Percentiles rank a stretch among this genome's conserved stretches.
These are phyloP conservation scores for Cryphonectria carpinicola DNA, from an alignment of 2,329 filamentous ascomycete species.

Conservation along the genomic window DNA sequence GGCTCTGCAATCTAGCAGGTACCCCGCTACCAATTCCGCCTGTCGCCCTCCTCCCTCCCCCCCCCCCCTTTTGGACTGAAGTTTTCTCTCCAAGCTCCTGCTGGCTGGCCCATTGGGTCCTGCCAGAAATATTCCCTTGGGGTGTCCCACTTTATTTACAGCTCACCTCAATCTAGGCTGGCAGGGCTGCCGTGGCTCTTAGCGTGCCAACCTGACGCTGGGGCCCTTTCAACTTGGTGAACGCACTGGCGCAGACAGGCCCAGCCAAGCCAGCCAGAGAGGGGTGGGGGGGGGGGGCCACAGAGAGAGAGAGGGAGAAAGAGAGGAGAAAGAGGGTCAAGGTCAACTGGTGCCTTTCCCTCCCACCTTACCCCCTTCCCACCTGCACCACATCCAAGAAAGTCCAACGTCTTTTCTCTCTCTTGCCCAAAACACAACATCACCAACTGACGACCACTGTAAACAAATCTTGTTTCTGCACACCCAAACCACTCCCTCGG, in stretches of 20 bases:
- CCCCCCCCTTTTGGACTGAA: constrained; percentile 7
- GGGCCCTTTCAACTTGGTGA: constrained; percentile 13
- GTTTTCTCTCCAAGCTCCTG: constrained; percentile 10
- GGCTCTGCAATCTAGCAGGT: constrained; percentile 24
- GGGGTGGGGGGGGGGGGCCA: neutral
- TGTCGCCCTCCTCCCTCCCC: constrained; percentile 5
- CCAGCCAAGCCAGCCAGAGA: neutral
- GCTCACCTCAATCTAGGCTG: constrained; percentile 11
- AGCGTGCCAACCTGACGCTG: constrained; percentile 10
- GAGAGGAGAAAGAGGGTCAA: constrained; percentile 5
- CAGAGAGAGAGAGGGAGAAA: neutral
- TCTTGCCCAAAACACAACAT: constrained; percentile 29
- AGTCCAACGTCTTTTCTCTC: constrained; percentile 17
- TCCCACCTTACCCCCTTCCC: constrained; percentile 24
- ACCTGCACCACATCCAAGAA: constrained; percentile 18
- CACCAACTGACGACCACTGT: constrained; percentile 23
- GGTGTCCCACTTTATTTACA: constrained; percentile 15
- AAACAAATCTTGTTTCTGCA: constrained; percentile 18
- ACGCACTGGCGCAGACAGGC: too few species aligned
- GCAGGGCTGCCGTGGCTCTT: constrained; percentile 16
- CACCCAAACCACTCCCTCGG: constrained; percentile 13
- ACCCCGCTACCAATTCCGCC: constrained; percentile 26
- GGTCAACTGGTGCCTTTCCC: constrained; percentile 20
- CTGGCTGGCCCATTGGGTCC: constrained; percentile 17
- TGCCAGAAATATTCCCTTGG: constrained; percentile 13